phyloP scores from a whole-genome alignment of 225 moss, liverwort and hornwort species.

The Physcomitrellopsis africana region DNA sequence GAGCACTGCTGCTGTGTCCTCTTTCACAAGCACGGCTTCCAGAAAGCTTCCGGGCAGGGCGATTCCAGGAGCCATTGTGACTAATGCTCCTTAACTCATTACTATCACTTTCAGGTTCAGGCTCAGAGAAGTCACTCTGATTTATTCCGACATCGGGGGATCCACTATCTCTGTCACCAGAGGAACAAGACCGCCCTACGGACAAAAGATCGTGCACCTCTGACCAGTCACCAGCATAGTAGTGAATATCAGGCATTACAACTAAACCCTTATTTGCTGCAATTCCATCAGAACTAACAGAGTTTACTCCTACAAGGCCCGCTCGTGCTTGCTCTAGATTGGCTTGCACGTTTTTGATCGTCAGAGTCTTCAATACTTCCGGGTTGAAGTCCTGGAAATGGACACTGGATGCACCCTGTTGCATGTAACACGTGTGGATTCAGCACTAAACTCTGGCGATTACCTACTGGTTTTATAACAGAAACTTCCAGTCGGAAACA shows the following conservation, averaged over 20 bases:
- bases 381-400: slow-evolving; percentile 98
- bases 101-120: slow-evolving; percentile 36
- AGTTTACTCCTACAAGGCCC: slow-evolving; percentile 46
- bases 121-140: slow-evolving; percentile 51
- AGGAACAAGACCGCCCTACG: slow-evolving; percentile 42
- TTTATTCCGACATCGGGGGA: slow-evolving; percentile 47
- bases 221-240: slow-evolving; percentile 93
- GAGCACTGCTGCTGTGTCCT: slow-evolving; percentile 64
- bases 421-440: slow-evolving; percentile 22
- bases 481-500: not conserved
- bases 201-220: slow-evolving; percentile 78
- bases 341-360: slow-evolving; percentile 81
- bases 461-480: not conserved
- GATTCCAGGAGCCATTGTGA: slow-evolving; percentile 55
- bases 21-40: slow-evolving; percentile 90
- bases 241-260: slow-evolving; percentile 67
- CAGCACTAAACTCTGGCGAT: slow-evolving; percentile 11
- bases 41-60: slow-evolving; percentile 59
- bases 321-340: slow-evolving; percentile 73
- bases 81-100: slow-evolving; percentile 44
- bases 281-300: slow-evolving; percentile 45
- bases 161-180: slow-evolving; percentile 36
- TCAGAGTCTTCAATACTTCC: slow-evolving; percentile 78
- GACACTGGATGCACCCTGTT: slow-evolving; percentile 88
- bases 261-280: slow-evolving; percentile 42